These are phyloP conservation scores for Cicer yamashitae DNA, from an alignment of 306 rosid genomes.

Conservation along the genomic window DNA sequence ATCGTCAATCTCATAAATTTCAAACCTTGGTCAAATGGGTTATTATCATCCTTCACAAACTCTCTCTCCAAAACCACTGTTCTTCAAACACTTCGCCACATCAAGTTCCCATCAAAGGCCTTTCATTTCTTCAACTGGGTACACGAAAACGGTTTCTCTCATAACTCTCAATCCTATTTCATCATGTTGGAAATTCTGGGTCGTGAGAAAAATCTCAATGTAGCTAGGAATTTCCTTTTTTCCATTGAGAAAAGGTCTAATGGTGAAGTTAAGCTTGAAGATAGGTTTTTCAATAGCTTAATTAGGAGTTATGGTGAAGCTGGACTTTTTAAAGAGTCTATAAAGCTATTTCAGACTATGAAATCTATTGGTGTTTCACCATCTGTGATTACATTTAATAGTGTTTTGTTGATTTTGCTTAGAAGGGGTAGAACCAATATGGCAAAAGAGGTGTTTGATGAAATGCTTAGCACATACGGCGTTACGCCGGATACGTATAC, in stretches of 20 bases:
- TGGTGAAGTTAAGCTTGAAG: slow-evolving; percentile 71
- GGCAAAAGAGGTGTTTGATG: slow-evolving; percentile 69
- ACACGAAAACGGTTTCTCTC: slow-evolving; percentile 63
- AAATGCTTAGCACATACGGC: slow-evolving; percentile 79
- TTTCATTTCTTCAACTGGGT: slow-evolving; percentile 70
- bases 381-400: slow-evolving; percentile 68
- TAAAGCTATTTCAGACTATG: slow-evolving; percentile 69
- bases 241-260: slow-evolving; percentile 69
- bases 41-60: slow-evolving; percentile 56
- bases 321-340: slow-evolving; percentile 76
- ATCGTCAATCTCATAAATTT: background rate
- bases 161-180: slow-evolving; percentile 62
- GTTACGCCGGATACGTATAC: slow-evolving; percentile 68
- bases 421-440: slow-evolving; percentile 73
- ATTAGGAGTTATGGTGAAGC: slow-evolving; percentile 73
- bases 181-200: slow-evolving; percentile 68
- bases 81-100: slow-evolving; percentile 63
- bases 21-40: slow-evolving; percentile 28
- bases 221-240: slow-evolving; percentile 72
- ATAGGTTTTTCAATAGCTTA: slow-evolving; percentile 74
- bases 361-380: slow-evolving; percentile 68
- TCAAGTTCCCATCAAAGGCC: slow-evolving; percentile 61
- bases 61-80: slow-evolving; percentile 68
- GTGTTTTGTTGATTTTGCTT: slow-evolving; percentile 64
- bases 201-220: slow-evolving; percentile 62